Evolutionary conservation across 257 asterid genomes (phyloP).

Genomic region (Jaltomata sinuosa): DNA sequence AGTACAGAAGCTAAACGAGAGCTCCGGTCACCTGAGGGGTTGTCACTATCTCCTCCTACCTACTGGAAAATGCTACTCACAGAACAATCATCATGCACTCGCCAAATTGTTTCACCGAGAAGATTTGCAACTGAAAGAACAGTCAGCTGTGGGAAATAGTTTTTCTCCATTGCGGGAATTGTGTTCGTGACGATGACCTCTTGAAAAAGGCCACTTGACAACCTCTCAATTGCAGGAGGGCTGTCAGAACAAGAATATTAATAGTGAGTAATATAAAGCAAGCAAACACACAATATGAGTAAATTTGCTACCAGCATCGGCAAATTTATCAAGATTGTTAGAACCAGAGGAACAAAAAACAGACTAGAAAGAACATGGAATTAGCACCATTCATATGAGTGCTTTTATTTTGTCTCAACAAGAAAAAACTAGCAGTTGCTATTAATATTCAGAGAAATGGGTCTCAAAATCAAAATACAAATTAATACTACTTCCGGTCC

Average conservation of each 20-base stretch:
- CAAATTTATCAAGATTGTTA: background rate
- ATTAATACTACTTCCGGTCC: background rate
- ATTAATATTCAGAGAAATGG: background rate
- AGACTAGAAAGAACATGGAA: too few relatives aligned
- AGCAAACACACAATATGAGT: background rate
- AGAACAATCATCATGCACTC: slow-evolving; percentile 88
- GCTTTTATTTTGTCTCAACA: too few relatives aligned
- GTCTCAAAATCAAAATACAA: background rate
- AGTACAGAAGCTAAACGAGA: background rate
- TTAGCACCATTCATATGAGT: too few relatives aligned
- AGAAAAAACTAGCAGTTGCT: background rate
- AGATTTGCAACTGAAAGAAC: slow-evolving; percentile 89
- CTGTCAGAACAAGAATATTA: slow-evolving; percentile 27
- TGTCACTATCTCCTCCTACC: background rate
- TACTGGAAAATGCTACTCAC: slow-evolving; percentile 92
- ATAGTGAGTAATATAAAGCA: background rate
- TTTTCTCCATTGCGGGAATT: slow-evolving; percentile 66
- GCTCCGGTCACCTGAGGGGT: background rate
- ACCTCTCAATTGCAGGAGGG: slow-evolving; percentile 91
- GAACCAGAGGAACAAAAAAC: background rate
- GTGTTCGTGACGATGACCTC: slow-evolving; percentile 91
- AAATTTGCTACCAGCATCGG: background rate
- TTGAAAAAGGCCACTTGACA: slow-evolving; percentile 85
- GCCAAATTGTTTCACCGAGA: slow-evolving; percentile 95
- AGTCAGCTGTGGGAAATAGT: slow-evolving; percentile 74